These are phyloP conservation scores for Anthoceros angustus DNA, from an alignment of 225 moss, liverwort and hornwort genomes.

Conservation along the genomic window DNA sequence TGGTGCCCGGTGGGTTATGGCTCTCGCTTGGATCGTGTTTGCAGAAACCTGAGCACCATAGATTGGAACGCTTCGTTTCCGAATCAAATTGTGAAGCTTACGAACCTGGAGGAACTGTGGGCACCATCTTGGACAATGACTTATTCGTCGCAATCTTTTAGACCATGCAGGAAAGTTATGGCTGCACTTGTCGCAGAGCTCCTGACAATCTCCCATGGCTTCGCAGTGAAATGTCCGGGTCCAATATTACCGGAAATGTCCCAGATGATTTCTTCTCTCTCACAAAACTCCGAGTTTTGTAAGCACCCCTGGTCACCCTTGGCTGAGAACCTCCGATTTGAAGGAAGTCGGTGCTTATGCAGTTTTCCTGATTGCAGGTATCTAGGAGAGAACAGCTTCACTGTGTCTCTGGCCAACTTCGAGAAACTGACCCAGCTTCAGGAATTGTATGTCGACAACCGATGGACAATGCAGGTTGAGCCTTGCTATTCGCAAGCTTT, in stretches of 20 bases:
- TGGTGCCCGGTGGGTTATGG: not conserved
- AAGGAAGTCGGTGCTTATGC: not conserved
- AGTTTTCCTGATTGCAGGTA: not conserved
- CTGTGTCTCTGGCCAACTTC: not conserved
- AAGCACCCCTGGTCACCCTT: not conserved
- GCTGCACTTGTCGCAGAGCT: not conserved
- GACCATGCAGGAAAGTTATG: not conserved
- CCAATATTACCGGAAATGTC: not conserved
- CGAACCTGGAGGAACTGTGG: not conserved
- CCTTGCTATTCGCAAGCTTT: not conserved
- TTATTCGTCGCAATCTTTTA: not conserved
- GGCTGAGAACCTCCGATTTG: not conserved
- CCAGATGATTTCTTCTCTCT: not conserved
- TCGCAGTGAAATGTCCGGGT: not conserved
- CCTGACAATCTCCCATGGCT: not conserved
- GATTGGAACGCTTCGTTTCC: not conserved
- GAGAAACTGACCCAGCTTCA: not conserved
- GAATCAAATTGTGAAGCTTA: not conserved
- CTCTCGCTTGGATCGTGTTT: not conserved
- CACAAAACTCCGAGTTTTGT: not conserved
- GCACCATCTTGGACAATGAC: not conserved
- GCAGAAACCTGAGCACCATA: not conserved
- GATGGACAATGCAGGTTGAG: not conserved
- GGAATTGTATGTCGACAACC: not conserved
- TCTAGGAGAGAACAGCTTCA: not conserved